Evolutionary conservation across 148 eudicot genomes (phyloP).

Genomic region (Persicaria maculosa): DNA sequence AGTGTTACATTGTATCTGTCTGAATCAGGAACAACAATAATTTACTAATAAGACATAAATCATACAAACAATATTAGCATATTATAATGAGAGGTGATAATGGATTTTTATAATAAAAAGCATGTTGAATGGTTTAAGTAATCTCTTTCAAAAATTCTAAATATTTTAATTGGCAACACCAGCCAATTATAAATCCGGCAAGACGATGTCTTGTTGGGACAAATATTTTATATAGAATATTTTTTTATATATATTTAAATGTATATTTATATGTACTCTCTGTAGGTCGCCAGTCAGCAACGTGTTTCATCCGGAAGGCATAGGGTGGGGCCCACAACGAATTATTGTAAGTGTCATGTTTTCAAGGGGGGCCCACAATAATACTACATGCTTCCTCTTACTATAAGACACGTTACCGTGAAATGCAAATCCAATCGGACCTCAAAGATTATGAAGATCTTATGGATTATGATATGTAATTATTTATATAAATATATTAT

Average conservation of each 20-base stretch:
- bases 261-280: not conserved
- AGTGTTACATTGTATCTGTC: too few species aligned
- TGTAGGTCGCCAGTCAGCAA: not conserved
- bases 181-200: not conserved
- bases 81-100: too few species aligned
- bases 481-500: not conserved
- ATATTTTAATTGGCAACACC: not conserved
- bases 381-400: not conserved
- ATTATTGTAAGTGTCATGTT: not conserved
- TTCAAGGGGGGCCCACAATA: not conserved
- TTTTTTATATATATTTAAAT: too few species aligned
- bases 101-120: too few species aligned
- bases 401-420: not conserved
- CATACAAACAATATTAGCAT: too few species aligned
- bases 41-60: too few species aligned
- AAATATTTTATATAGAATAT: not conserved
- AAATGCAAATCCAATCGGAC: not conserved
- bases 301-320: constrained; percentile 6
- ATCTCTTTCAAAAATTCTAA: not conserved
- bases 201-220: not conserved
- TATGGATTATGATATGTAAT: not conserved
- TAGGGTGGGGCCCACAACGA: not conserved
- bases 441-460: constrained; percentile 4
- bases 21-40: too few species aligned
- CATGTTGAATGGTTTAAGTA: not conserved